phyloP scores from a whole-genome alignment of 2,329 filamentous ascomycete genomes.

The Penicillium sclerotigenum region DNA sequence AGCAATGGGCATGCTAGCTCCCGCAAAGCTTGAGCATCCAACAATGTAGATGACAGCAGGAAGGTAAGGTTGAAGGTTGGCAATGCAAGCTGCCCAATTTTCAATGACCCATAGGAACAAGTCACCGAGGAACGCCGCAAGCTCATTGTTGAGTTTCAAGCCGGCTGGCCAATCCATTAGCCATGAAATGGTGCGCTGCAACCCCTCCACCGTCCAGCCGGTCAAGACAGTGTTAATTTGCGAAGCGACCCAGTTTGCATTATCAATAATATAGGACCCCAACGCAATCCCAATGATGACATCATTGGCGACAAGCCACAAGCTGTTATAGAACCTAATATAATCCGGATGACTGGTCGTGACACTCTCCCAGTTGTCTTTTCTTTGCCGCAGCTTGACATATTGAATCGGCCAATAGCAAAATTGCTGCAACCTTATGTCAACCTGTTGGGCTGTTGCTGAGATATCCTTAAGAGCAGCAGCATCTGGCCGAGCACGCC shows the following conservation, averaged over 20 bases:
- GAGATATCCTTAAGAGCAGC: conserved; percentile 93
- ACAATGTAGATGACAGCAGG: conserved; percentile 87
- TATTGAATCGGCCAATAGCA: conserved; percentile 99
- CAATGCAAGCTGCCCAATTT: conserved; percentile 89
- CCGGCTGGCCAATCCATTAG: conserved; percentile 94
- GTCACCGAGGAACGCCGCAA: conserved; percentile 91
- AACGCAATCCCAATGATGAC: conserved; percentile 97
- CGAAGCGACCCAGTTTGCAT: conserved; percentile 76
- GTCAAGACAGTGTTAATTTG: conserved; percentile 73
- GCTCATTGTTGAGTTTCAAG: conserved; percentile 88
- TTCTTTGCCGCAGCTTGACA: conserved; percentile 80
- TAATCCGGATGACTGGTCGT: conserved; percentile 96
- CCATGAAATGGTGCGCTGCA: conserved; percentile 89
- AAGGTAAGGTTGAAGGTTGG: conserved; percentile 72
- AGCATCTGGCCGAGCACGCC: conserved; percentile 71
- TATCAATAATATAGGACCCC: conserved; percentile 95
- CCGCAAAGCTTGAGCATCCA: conserved; percentile 90
- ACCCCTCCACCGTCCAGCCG: conserved; percentile 80
- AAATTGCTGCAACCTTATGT: conserved; percentile 95
- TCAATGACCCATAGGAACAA: conserved; percentile 98
- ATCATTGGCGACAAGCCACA: conserved; percentile 98
- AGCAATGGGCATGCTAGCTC: conserved; percentile 94
- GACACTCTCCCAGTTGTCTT: conserved; percentile 91
- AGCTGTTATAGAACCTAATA: conserved; percentile 96
- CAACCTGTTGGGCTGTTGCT: conserved; percentile 93